Evolutionary conservation across 345 rosid genomes (phyloP).

Genomic region (Populus tremula): DNA sequence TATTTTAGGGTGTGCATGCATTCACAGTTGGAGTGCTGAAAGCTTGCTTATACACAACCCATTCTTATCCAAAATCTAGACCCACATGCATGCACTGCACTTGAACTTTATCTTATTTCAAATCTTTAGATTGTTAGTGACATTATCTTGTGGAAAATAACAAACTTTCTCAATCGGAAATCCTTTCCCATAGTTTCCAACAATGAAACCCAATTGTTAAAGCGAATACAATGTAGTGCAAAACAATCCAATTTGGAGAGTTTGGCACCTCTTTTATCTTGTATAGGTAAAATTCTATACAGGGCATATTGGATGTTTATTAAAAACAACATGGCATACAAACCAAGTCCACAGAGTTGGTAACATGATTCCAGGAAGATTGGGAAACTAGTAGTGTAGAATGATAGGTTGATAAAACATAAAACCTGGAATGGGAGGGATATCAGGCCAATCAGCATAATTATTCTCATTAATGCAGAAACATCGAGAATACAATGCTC

Average conservation of each 20-base stretch:
- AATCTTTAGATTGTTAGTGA: neutral
- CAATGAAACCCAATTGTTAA: neutral
- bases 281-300: too few species aligned
- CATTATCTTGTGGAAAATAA: neutral
- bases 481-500: slow-evolving; percentile 78
- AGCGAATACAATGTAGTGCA: neutral
- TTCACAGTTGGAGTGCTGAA: neutral
- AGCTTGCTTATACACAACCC: neutral
- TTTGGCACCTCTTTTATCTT: neutral
- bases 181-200: neutral
- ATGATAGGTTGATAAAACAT: neutral
- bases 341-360: neutral
- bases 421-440: slow-evolving; percentile 75
- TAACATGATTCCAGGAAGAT: neutral
- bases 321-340: neutral
- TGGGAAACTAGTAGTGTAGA: neutral
- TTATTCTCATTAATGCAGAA: slow-evolving; percentile 74
- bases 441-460: slow-evolving; percentile 71
- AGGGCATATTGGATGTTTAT: neutral
- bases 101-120: neutral
- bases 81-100: neutral
- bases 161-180: neutral
- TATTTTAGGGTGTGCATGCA: neutral
- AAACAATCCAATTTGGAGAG: neutral
- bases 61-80: neutral